Percentiles rank a stretch among this genome's conserved stretches.
Evolutionary conservation across 306 rosid genomes (phyloP).

Genomic region (Pyrus communis): DNA sequence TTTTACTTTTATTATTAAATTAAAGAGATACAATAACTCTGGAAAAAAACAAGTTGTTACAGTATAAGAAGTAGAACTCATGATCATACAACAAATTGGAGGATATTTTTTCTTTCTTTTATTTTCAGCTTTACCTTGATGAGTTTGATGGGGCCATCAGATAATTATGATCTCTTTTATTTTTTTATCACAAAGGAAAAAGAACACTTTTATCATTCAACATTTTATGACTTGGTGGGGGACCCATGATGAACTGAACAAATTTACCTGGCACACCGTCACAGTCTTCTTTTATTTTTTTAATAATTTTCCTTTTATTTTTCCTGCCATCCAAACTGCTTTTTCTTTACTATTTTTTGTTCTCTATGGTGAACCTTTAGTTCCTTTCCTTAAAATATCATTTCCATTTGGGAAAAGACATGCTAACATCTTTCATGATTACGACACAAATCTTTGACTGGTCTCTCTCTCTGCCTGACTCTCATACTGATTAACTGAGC

Average conservation of each 20-base stretch:
- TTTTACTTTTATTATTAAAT: background rate
- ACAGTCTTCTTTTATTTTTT: constrained; percentile 56
- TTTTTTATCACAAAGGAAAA: constrained; percentile 27
- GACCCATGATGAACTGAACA: constrained; percentile 34
- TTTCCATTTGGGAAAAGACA: constrained; percentile 74
- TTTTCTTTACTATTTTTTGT: constrained; percentile 63
- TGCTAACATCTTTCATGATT: constrained; percentile 60
- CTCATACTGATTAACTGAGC: background rate
- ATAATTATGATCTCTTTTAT: constrained; percentile 7
- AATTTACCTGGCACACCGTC: constrained; percentile 67
- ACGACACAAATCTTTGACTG: constrained; percentile 83
- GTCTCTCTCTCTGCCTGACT: constrained; percentile 16
- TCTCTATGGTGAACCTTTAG: constrained; percentile 30
- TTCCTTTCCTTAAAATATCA: constrained; percentile 82
- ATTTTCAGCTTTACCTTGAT: background rate
- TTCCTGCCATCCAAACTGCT: constrained; percentile 45
- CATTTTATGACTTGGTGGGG: constrained; percentile 28
- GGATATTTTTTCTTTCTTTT: background rate
- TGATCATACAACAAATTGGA: background rate
- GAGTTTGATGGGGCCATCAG: background rate
- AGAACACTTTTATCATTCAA: constrained; percentile 57
- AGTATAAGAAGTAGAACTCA: background rate
- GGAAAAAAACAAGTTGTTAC: background rate
- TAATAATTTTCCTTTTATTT: constrained; percentile 15
- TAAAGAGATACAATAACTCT: background rate